Conservation (phyloP, 108 stramenopile species). For the Parietichytrium sp. region DNA sequence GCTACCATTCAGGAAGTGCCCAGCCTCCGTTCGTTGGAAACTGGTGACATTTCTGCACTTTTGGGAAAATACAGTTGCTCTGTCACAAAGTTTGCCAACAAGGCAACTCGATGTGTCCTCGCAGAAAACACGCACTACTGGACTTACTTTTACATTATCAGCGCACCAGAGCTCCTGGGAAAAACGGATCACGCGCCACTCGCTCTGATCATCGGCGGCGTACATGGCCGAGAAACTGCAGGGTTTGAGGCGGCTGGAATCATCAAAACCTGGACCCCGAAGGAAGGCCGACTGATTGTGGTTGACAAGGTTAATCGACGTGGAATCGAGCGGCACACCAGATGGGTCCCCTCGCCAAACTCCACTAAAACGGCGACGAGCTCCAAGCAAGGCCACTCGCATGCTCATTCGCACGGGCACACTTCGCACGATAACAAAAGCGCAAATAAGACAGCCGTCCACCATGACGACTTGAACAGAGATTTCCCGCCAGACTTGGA, state of each 20-base stretch:
- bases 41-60: too few relatives aligned
- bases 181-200: background rate
- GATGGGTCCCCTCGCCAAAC: background rate
- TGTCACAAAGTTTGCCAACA: background rate
- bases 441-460: too few relatives aligned
- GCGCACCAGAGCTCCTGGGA: background rate
- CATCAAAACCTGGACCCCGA: slow-evolving; percentile 8
- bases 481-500: background rate
- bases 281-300: background rate
- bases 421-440: too few relatives aligned
- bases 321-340: background rate
- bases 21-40: background rate
- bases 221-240: slow-evolving; percentile 16
- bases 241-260: slow-evolving; percentile 26
- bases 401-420: too few relatives aligned
- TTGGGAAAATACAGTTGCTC: background rate
- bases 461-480: slow-evolving; percentile 3
- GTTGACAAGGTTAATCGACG: slow-evolving; percentile 20
- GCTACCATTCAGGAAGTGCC: background rate
- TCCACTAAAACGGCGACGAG: background rate
- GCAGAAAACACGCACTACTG: background rate
- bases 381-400: too few relatives aligned
- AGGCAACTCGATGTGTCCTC: background rate
- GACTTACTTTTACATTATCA: slow-evolving; percentile 10
- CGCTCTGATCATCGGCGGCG: background rate